Conservation (phyloP, 805 yeast species). For the Blastobotrys terrestris region DNA sequence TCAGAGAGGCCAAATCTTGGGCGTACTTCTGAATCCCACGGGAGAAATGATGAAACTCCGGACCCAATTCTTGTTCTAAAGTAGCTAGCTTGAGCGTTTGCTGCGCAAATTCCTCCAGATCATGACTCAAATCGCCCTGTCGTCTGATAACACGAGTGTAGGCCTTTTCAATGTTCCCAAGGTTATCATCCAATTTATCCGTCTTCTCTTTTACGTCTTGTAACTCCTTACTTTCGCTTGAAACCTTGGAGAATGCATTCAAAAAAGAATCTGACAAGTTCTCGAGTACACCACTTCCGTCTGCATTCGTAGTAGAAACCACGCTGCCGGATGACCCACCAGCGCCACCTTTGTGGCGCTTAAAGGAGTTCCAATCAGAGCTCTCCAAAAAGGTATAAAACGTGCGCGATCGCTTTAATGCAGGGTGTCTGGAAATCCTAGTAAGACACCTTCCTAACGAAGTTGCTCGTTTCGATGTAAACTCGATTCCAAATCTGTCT, state of each 20-base stretch:
- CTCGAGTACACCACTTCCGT: slow-evolving; percentile 53
- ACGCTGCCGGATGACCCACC: slow-evolving; percentile 8
- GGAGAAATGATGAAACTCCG: slow-evolving; percentile 40
- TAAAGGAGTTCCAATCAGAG: slow-evolving; percentile 66
- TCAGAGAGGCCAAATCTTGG: slow-evolving; percentile 38
- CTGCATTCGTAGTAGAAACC: slow-evolving; percentile 20
- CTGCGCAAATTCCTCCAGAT: slow-evolving; percentile 61
- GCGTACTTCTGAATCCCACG: slow-evolving; percentile 42
- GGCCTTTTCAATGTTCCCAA: slow-evolving; percentile 69
- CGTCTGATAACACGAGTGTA: slow-evolving; percentile 66
- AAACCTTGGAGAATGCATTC: slow-evolving; percentile 84
- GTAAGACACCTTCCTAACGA: slow-evolving; percentile 72
- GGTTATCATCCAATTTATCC: slow-evolving; percentile 78
- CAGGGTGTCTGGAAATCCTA: slow-evolving; percentile 69
- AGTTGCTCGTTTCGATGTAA: slow-evolving; percentile 74
- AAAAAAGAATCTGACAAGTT: slow-evolving; percentile 84
- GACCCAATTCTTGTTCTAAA: slow-evolving; percentile 40
- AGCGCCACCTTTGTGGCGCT: slow-evolving; percentile 16
- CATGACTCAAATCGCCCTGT: slow-evolving; percentile 66
- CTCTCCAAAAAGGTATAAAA: slow-evolving; percentile 68
- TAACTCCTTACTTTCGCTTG: slow-evolving; percentile 63
- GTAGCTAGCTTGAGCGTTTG: slow-evolving; percentile 65
- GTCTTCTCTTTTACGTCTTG: slow-evolving; percentile 76
- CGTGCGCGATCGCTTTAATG: slow-evolving; percentile 59
- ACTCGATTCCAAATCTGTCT: slow-evolving; percentile 79